These are phyloP conservation scores for Marchantia polymorpha DNA, from an alignment of 225 moss, liverwort and hornwort species.

Conservation along the genomic window DNA sequence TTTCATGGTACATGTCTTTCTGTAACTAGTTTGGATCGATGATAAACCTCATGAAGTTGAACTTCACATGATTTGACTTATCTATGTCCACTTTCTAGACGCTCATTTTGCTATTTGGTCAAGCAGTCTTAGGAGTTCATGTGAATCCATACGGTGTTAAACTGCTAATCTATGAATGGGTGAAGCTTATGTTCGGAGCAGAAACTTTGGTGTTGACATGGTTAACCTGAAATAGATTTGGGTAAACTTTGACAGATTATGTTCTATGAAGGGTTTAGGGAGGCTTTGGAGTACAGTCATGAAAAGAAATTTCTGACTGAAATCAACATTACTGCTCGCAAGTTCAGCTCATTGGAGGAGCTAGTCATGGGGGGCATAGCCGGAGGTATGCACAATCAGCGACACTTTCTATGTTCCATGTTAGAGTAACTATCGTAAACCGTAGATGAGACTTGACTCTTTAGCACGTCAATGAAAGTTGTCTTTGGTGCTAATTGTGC, in stretches of 20 bases:
- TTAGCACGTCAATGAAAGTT: neutral
- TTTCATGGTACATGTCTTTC: neutral
- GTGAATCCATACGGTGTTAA: neutral
- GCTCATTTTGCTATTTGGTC: neutral
- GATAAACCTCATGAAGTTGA: neutral
- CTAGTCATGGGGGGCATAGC: slow-evolving; percentile 1
- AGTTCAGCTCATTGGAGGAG: neutral
- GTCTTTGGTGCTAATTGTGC: neutral
- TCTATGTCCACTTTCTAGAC: neutral
- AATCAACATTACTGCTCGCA: neutral
- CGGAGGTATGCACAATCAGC: neutral
- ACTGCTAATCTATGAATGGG: neutral
- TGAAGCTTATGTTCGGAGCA: neutral
- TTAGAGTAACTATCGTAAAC: neutral
- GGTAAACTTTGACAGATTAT: slow-evolving; percentile 6
- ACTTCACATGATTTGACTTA: neutral
- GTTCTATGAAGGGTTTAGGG: slow-evolving; percentile 13
- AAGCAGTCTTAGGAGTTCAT: neutral
- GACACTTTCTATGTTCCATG: neutral
- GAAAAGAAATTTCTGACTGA: neutral
- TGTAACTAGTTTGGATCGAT: neutral
- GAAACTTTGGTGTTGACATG: neutral
- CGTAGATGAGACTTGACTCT: neutral
- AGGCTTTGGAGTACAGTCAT: slow-evolving; percentile 3
- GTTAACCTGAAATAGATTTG: neutral